These are phyloP conservation scores for Boletus subparvulus DNA, from an alignment of 768 basidiomycete genomes.

Conservation along the genomic window DNA sequence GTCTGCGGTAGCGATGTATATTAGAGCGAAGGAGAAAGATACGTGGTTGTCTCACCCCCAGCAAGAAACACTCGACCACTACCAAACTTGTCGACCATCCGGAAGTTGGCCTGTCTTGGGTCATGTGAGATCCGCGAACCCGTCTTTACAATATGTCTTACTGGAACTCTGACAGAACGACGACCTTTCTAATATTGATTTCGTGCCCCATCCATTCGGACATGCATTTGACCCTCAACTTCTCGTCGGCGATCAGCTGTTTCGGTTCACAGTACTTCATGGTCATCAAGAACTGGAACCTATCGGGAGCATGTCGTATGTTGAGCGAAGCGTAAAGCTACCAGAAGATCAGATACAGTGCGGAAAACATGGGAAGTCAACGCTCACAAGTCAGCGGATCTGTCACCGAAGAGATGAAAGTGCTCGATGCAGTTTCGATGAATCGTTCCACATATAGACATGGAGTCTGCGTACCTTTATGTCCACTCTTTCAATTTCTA, in stretches of 20 bases:
- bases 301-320: slow-evolving; percentile 23
- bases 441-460: not conserved
- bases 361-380: not conserved
- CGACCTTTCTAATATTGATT: slow-evolving; percentile 32
- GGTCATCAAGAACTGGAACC: slow-evolving; percentile 16
- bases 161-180: slow-evolving; percentile 30
- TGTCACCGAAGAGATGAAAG: slow-evolving; percentile 23
- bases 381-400: slow-evolving; percentile 5
- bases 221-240: slow-evolving; percentile 32
- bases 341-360: not conserved
- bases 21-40: not conserved
- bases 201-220: slow-evolving; percentile 28
- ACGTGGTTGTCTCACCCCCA: slow-evolving; percentile 35
- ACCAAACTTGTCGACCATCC: slow-evolving; percentile 45
- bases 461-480: slow-evolving; percentile 17
- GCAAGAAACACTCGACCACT: slow-evolving; percentile 46
- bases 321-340: slow-evolving; percentile 13
- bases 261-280: slow-evolving; percentile 9
- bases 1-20: slow-evolving; percentile 33
- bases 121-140: slow-evolving; percentile 1
- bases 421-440: slow-evolving; percentile 10
- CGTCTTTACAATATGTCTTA: slow-evolving; percentile 12
- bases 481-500: slow-evolving; percentile 30
- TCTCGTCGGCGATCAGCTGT: slow-evolving; percentile 18
- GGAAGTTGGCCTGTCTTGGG: slow-evolving; percentile 41